Conservation (phyloP, 2,329 filamentous ascomycete species). For the Teratosphaeriaceae sp. region DNA sequence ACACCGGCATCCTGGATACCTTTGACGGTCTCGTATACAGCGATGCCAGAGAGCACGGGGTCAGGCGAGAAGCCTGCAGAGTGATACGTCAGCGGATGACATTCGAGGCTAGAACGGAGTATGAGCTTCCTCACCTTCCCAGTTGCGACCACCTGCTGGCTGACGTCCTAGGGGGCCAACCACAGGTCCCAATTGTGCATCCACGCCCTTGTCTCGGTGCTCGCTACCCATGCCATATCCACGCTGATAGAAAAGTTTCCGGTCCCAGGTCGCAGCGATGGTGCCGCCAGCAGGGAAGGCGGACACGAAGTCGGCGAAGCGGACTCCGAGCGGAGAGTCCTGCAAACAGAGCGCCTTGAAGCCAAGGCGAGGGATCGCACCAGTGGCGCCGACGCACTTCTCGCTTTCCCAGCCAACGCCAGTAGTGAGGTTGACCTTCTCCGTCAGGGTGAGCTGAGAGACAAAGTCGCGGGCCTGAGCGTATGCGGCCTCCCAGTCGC, state of each 20-base stretch:
- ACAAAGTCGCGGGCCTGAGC: slow-evolving; percentile 26
- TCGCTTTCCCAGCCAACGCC: slow-evolving; percentile 71
- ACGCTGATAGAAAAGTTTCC: slow-evolving; percentile 60
- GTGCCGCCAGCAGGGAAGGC: slow-evolving; percentile 75
- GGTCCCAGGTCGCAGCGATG: slow-evolving; percentile 77
- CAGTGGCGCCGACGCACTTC: slow-evolving; percentile 68
- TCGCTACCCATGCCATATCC: slow-evolving; percentile 70
- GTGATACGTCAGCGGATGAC: not conserved
- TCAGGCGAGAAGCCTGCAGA: slow-evolving; percentile 55
- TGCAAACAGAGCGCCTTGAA: slow-evolving; percentile 72
- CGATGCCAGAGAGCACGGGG: slow-evolving; percentile 66
- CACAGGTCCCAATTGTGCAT: slow-evolving; percentile 69
- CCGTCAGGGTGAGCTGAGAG: slow-evolving; percentile 25
- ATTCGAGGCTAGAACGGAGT: slow-evolving; percentile 28
- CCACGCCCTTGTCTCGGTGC: slow-evolving; percentile 66
- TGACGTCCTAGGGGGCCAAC: slow-evolving; percentile 65
- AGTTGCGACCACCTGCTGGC: slow-evolving; percentile 46
- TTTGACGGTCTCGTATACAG: slow-evolving; percentile 64
- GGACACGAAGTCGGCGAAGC: slow-evolving; percentile 70
- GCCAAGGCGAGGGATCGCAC: slow-evolving; percentile 63
- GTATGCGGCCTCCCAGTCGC: slow-evolving; percentile 23
- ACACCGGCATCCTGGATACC: slow-evolving; percentile 78
- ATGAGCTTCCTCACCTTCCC: slow-evolving; percentile 52
- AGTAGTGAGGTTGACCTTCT: slow-evolving; percentile 29
- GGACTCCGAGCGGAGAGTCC: slow-evolving; percentile 74